Conservation (phyloP, 1,284 basidiomycete genomes). For the Boletus smithii region DNA sequence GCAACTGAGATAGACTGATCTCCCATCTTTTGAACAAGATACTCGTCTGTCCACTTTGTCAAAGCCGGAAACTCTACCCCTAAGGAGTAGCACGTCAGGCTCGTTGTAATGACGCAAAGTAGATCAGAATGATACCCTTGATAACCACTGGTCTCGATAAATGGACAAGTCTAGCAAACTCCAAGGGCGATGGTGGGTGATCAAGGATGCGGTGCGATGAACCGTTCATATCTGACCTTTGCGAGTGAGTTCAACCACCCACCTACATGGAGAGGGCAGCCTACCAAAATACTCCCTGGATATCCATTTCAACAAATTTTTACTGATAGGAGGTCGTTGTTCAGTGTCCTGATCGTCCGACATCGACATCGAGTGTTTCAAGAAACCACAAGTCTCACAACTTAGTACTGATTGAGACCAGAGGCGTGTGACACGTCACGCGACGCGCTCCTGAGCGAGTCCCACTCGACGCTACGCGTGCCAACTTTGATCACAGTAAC, state of each 20-base stretch:
- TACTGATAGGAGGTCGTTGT: slow-evolving; percentile 15
- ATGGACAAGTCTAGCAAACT: slow-evolving; percentile 72
- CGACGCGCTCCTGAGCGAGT: slow-evolving; percentile 18
- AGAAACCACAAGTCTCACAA: too few species aligned
- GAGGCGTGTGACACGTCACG: slow-evolving; percentile 29
- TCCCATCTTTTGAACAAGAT: slow-evolving; percentile 56
- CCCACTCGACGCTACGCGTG: background rate
- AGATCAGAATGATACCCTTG: slow-evolving; percentile 44
- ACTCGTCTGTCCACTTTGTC: slow-evolving; percentile 60
- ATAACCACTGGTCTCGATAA: slow-evolving; percentile 79
- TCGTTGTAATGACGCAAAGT: background rate
- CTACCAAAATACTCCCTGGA: slow-evolving; percentile 55
- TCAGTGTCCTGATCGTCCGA: slow-evolving; percentile 7
- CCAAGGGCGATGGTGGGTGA: slow-evolving; percentile 60
- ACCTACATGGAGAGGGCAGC: background rate
- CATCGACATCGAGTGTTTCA: too few species aligned
- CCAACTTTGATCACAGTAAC: too few species aligned
- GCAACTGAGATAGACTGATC: slow-evolving; percentile 65
- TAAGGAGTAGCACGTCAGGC: slow-evolving; percentile 21
- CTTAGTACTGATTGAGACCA: too few species aligned
- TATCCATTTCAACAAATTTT: slow-evolving; percentile 40
- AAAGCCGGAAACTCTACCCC: slow-evolving; percentile 42
- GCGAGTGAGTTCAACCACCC: background rate
- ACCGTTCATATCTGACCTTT: slow-evolving; percentile 61
- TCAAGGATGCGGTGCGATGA: slow-evolving; percentile 51